Evolutionary conservation across 2,329 filamentous ascomycete genomes (phyloP).

Genomic region (Fusarium gaditjirri): DNA sequence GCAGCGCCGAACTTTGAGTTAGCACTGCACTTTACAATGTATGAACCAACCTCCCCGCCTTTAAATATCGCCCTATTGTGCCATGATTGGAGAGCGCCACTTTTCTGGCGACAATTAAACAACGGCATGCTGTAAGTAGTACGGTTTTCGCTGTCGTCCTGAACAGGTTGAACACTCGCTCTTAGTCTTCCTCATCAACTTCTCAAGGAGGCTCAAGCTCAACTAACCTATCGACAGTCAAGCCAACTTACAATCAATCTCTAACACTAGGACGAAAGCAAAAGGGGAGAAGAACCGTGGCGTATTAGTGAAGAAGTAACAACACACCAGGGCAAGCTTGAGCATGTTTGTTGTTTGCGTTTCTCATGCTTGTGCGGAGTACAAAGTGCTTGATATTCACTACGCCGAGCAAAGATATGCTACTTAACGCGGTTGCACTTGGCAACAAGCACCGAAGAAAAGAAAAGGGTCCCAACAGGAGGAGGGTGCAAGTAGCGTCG

Average conservation of each 20-base stretch:
- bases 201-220: constrained; percentile 9
- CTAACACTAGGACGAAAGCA: constrained; percentile 19
- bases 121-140: background rate
- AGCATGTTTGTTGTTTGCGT: background rate
- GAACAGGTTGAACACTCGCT: constrained; percentile 11
- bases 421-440: constrained; percentile 23
- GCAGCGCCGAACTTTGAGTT: constrained; percentile 40
- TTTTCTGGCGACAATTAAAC: constrained; percentile 15
- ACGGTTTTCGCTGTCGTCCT: background rate
- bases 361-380: background rate
- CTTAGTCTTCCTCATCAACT: background rate
- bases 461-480: constrained; percentile 30
- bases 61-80: constrained; percentile 7
- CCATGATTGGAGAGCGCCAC: constrained; percentile 11
- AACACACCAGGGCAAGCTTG: constrained; percentile 4
- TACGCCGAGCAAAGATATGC: background rate
- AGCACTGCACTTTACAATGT: constrained; percentile 20
- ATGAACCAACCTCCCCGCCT: constrained; percentile 27
- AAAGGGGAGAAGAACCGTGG: constrained; percentile 13
- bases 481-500: constrained; percentile 42
- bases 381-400: background rate
- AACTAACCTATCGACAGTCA: constrained; percentile 9
- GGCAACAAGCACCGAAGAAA: constrained; percentile 39
- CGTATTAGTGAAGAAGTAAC: constrained; percentile 1
- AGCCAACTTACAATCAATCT: background rate